Percentiles rank a stretch among this genome's conserved stretches.
Conservation (phyloP, 2,329 filamentous ascomycete species). For the Laburnicola sp. region DNA sequence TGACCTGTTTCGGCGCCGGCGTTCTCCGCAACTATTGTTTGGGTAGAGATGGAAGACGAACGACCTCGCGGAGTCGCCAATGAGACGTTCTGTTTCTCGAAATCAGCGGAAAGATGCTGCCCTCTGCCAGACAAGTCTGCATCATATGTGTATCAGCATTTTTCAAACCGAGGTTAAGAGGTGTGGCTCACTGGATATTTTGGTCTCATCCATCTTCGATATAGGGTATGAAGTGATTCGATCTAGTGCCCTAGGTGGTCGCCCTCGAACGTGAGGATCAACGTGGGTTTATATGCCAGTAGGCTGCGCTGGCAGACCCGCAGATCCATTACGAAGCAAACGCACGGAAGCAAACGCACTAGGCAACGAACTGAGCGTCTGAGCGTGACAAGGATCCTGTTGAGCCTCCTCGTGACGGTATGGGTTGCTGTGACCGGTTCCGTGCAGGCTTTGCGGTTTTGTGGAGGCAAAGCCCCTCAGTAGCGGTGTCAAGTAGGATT, state of each 20-base stretch:
- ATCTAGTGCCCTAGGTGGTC: no score
- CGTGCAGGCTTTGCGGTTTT: background rate
- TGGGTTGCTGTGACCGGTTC: background rate
- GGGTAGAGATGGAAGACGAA: background rate
- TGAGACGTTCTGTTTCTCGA: background rate
- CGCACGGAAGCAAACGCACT: no score
- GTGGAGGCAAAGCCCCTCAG: conserved; percentile 4
- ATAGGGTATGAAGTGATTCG: no score
- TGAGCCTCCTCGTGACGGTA: background rate
- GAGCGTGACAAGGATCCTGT: background rate
- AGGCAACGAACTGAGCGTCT: background rate
- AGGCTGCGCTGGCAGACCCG: background rate
- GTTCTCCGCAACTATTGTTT: background rate
- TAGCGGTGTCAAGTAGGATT: background rate
- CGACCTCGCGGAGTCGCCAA: background rate
- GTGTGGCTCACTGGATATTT: background rate
- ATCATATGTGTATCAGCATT: no score
- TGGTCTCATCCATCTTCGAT: no score
- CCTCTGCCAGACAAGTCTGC: no score
- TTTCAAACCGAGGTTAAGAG: no score
- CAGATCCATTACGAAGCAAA: background rate
- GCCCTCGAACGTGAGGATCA: no score
- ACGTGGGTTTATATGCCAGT: background rate
- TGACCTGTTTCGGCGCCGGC: background rate
- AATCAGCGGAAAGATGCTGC: background rate